Percentiles rank a stretch among this genome's conserved stretches.
Conservation (phyloP, 2,329 filamentous ascomycete genomes). For the Neocucurbitaria cava region DNA sequence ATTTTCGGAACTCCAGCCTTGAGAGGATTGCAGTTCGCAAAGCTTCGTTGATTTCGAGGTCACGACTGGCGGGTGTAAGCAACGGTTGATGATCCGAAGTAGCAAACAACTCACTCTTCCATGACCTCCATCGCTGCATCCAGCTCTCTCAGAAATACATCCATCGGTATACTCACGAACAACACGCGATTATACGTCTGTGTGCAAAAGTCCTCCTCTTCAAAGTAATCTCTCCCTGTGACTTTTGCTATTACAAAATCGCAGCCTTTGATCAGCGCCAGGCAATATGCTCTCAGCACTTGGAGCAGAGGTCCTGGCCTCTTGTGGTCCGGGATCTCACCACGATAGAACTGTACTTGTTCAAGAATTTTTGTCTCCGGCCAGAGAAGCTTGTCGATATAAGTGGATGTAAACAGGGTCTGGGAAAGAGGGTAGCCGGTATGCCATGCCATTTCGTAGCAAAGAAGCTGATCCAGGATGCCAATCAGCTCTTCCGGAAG, state of each 20-base stretch:
- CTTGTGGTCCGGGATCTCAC: conserved; percentile 23
- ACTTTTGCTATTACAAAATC: conserved; percentile 79
- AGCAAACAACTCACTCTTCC: conserved; percentile 34
- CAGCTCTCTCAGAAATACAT: conserved; percentile 43
- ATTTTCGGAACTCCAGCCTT: conserved; percentile 71
- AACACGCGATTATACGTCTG: conserved; percentile 86
- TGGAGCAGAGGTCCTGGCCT: conserved; percentile 46
- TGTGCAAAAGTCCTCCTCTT: conserved; percentile 97
- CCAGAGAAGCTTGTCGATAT: conserved; percentile 83
- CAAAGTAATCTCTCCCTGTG: conserved; percentile 85
- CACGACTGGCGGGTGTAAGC: conserved; percentile 27
- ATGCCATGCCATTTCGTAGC: conserved; percentile 97
- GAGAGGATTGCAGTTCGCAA: conserved; percentile 64
- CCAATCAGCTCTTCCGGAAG: conserved; percentile 83
- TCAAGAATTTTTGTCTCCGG: conserved; percentile 69
- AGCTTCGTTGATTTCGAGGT: conserved; percentile 42
- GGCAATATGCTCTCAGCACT: conserved; percentile 82
- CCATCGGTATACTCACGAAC: conserved; percentile 58
- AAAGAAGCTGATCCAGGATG: conserved; percentile 91
- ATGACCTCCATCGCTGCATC: conserved; percentile 40
- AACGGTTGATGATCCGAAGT: neutral
- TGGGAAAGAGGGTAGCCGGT: conserved; percentile 94
- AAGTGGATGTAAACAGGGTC: conserved; percentile 90
- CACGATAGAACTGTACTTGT: conserved; percentile 67
- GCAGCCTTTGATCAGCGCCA: conserved; percentile 84